These are phyloP conservation scores for Phytophthora fragariae DNA, from an alignment of 352 stramenopile genomes.

Conservation along the genomic window DNA sequence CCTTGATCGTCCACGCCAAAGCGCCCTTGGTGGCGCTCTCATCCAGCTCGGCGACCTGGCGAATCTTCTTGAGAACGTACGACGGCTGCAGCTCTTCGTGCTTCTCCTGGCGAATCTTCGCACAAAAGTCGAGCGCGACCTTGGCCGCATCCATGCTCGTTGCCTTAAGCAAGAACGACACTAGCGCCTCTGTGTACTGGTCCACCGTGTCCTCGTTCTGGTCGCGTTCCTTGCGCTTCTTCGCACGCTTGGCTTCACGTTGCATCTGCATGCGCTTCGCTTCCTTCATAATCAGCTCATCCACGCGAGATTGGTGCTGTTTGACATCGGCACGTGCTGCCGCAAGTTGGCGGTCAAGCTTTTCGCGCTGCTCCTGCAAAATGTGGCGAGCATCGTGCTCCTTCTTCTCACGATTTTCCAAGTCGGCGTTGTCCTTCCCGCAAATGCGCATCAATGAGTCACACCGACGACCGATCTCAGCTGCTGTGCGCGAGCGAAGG, in stretches of 20 bases:
- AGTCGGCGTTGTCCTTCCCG: constrained; percentile 93
- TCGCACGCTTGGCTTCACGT: constrained; percentile 79
- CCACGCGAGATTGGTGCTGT: constrained; percentile 78
- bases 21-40: constrained; percentile 56
- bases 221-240: constrained; percentile 81
- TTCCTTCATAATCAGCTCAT: constrained; percentile 91
- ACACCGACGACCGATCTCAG: constrained; percentile 96
- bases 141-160: constrained; percentile 75
- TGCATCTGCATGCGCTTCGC: constrained; percentile 87
- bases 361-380: constrained; percentile 73
- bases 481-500: constrained; percentile 96
- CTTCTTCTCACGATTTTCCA: constrained; percentile 82
- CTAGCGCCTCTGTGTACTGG: constrained; percentile 60
- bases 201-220: constrained; percentile 77
- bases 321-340: constrained; percentile 76
- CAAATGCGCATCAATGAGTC: constrained; percentile 96
- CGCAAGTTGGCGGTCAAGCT: constrained; percentile 71
- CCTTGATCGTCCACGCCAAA: constrained; percentile 62
- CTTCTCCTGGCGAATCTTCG: constrained; percentile 50
- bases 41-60: constrained; percentile 65
- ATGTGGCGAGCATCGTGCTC: constrained; percentile 69
- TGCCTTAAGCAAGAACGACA: constrained; percentile 59
- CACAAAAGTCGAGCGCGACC: constrained; percentile 73
- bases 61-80: constrained; percentile 80
- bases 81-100: constrained; percentile 59